Base-by-base conservation (phyloP, 805 yeast genomes). In the Saccharomyces mikatae region DNA sequence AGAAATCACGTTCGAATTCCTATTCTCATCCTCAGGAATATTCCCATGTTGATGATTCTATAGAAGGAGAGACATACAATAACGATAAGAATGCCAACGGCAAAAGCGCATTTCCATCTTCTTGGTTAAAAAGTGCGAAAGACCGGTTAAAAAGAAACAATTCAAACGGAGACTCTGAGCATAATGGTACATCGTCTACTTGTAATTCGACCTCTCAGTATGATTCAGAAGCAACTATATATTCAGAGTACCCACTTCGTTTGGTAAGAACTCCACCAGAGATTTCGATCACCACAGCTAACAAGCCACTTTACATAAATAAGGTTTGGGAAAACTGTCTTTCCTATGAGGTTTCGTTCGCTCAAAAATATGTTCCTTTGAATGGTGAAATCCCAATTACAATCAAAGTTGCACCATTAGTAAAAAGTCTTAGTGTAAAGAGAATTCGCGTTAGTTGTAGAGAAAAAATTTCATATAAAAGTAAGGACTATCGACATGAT, bases 221-320 rank as follows among this genome's bases (percentile, higher is more conserved):
- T 14, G 55, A 51, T 4, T 28, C 32, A 2, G 27, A 21, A 27
- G 55, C 53, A 11, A 52, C 59, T 6, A 47, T 66, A 17, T 62
- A 61, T 48, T 63, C 65, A 5, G 71, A 71, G 29, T 64, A 63
- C 30, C 65, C 67, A n/a, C 50, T 74, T 10, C 66, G 65, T 26
- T 58, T 74, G 13, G 63, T 76, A 1, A 69, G 80, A 56, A 72
- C 73, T 0, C 79, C 79, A 1, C 79, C 79, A 5, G 60, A 63
- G 8, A 57, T 60, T 5, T 74, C 75, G 1, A 56, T 68, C 1
- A 68, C 76, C 0, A 72, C 77, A 1, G 71, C 72, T 5, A 85
- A 86, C 64, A 87, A 86, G 63, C 89, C 95, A 0, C 79, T 87
- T 17, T 86, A 83, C 66, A 89, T 87, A 36, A 86, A 84, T 65